These are phyloP conservation scores for Fallopia convolvulus DNA, from an alignment of 148 eudicot genomes.

Conservation along the genomic window DNA sequence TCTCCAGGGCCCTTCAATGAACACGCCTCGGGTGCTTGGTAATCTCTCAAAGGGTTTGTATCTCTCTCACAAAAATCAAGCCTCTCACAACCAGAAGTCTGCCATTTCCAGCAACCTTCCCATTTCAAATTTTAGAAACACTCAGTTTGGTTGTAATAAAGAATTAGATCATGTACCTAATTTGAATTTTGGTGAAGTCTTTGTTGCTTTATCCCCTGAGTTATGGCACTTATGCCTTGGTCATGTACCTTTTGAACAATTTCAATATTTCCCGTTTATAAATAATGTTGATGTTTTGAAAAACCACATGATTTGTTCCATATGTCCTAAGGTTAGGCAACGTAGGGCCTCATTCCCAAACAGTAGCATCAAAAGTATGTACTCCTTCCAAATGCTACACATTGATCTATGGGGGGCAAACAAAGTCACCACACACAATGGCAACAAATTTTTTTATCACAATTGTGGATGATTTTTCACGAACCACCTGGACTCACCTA, in stretches of 20 bases:
- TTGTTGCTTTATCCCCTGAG: neutral
- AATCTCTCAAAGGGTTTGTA: neutral
- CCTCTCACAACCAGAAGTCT: neutral
- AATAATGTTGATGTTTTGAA: too few relatives aligned
- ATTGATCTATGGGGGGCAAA: neutral
- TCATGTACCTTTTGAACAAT: neutral
- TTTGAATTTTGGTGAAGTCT: neutral
- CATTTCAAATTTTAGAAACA: too few relatives aligned
- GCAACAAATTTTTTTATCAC: too few relatives aligned
- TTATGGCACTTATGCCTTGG: neutral
- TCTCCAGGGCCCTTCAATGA: neutral
- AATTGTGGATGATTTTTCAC: neutral
- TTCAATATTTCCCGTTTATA: neutral
- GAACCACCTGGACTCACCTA: too few relatives aligned
- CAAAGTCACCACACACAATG: neutral
- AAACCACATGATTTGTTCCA: neutral
- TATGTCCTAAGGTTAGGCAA: neutral
- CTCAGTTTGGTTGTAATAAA: neutral
- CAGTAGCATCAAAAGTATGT: neutral
- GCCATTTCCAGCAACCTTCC: too few relatives aligned
- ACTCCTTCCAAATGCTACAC: neutral
- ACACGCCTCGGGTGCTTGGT: neutral
- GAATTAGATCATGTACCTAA: too few relatives aligned
- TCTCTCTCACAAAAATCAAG: neutral
- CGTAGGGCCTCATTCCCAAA: neutral